Conservation (phyloP, 2,329 filamentous ascomycete genomes). For the Paecilomyces variotii region DNA sequence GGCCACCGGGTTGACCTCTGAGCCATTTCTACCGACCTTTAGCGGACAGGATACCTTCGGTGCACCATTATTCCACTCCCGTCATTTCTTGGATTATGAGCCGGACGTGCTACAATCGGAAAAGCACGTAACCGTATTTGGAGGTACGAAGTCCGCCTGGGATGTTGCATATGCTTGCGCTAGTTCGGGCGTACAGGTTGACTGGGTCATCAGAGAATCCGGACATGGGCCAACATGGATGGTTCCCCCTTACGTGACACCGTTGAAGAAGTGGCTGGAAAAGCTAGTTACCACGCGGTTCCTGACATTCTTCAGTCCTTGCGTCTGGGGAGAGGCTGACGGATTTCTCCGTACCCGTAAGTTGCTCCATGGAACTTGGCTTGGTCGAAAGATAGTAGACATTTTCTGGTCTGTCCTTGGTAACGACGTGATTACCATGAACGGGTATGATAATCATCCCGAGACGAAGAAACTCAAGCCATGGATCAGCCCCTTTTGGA, state of each 20-base stretch:
- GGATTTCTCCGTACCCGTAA: slow-evolving; percentile 42
- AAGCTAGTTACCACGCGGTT: slow-evolving; percentile 59
- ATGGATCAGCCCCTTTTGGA: slow-evolving; percentile 44
- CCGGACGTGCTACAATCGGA: slow-evolving; percentile 21
- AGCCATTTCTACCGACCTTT: slow-evolving; percentile 48
- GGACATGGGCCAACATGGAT: slow-evolving; percentile 37
- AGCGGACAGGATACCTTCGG: slow-evolving; percentile 43
- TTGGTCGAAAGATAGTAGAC: slow-evolving; percentile 42
- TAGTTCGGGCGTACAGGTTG: slow-evolving; percentile 41
- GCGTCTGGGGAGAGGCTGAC: slow-evolving; percentile 59
- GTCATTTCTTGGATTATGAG: slow-evolving; percentile 41
- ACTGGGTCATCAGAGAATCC: slow-evolving; percentile 34
- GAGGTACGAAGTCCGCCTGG: slow-evolving; percentile 55
- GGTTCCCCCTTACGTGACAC: slow-evolving; percentile 51
- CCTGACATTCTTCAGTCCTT: slow-evolving; percentile 67
- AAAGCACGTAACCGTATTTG: slow-evolving; percentile 43
- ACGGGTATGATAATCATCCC: slow-evolving; percentile 38
- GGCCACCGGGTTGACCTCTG: slow-evolving; percentile 54
- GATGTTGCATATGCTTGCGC: slow-evolving; percentile 55
- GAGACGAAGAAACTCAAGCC: slow-evolving; percentile 40
- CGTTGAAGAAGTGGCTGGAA: slow-evolving; percentile 60
- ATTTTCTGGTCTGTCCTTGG: slow-evolving; percentile 48
- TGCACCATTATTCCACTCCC: slow-evolving; percentile 51
- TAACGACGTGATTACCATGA: slow-evolving; percentile 41
- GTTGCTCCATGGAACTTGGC: slow-evolving; percentile 45